Base-by-base conservation (phyloP, 2,329 filamentous ascomycete genomes). In the Chaetomium globosum region DNA sequence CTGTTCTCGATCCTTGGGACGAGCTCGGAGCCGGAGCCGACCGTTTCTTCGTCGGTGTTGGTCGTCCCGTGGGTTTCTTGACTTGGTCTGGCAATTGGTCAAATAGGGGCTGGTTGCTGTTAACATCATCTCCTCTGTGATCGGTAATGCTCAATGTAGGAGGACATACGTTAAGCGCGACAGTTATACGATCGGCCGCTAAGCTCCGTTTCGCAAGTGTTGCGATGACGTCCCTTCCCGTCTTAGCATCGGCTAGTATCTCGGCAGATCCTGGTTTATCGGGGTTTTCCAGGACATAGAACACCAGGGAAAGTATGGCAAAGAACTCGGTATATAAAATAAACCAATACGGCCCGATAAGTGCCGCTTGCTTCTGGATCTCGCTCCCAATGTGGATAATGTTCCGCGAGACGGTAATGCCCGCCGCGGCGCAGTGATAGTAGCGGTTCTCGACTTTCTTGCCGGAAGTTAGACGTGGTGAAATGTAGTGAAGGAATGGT, bases 281-380 rank as follows among this genome's bases (percentile, higher is more conserved):
- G 1, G 90, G 89, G 69, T 94, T 94, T 74, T 94, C 91, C 16
- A 92, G 80, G 0, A 90, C 89, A 73, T 90, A 94, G 73, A 92
- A 95, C 1, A 94, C 82, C 54, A 95, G 80, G 0, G 91, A 91
- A 36, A 95, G 80, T 36, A 94, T 89, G 16, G 72, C 70, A 39
- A 73, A 74, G 65, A 73, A 74, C 48, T 72, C 65, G 10, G 72
- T 70, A 58, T 74, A 94, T 74, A 94, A 86, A 70, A 91, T 90
- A 73, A 94, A 94, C 91, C 91, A 95, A 76, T 92, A 93, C 0
- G 91, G 89, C 0, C 91, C 92, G 67, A 89, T 89, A n/a, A 95
- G 80, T 7, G 92, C 81, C 4, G 88, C 85, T 72, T 89, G 85
- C 73, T 88, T 89, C 69, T 89, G 88, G 80, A 93, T 93, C 72